Conservation (phyloP, 2,329 filamentous ascomycete species). For the Colletotrichum viniferum region DNA sequence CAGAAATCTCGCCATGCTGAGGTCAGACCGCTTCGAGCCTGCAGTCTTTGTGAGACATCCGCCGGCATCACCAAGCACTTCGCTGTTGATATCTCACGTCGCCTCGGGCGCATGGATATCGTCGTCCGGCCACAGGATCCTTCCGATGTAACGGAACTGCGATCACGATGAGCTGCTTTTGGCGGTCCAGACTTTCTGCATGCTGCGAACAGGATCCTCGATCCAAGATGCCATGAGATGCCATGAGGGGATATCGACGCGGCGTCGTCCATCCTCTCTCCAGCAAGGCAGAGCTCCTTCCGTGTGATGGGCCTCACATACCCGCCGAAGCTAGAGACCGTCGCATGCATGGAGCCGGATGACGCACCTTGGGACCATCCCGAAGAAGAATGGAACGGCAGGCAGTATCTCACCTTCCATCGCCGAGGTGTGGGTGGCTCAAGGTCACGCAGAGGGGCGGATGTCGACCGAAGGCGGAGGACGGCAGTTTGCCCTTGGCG, state of each 20-base stretch:
- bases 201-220: conserved; percentile 1
- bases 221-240: conserved; percentile 7
- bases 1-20: neutral
- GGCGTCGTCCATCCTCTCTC: neutral
- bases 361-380: conserved; percentile 13
- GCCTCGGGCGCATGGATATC: neutral
- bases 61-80: neutral
- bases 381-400: neutral
- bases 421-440: conserved; percentile 5
- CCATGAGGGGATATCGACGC: neutral
- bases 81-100: neutral
- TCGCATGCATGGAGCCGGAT: conserved; percentile 21
- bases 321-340: conserved; percentile 21
- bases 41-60: conserved; percentile 13
- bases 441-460: conserved; percentile 17
- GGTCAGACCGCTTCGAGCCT: conserved; percentile 14
- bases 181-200: neutral
- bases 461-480: conserved; percentile 14
- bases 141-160: neutral
- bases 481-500: conserved; percentile 17
- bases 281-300: neutral
- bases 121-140: neutral
- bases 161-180: neutral
- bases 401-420: neutral
- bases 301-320: conserved; percentile 25